Evolutionary conservation across 768 basidiomycete species (phyloP), one percentile per base, ranked within the genome.

Genomic region (Tulasnella sp.): DNA sequence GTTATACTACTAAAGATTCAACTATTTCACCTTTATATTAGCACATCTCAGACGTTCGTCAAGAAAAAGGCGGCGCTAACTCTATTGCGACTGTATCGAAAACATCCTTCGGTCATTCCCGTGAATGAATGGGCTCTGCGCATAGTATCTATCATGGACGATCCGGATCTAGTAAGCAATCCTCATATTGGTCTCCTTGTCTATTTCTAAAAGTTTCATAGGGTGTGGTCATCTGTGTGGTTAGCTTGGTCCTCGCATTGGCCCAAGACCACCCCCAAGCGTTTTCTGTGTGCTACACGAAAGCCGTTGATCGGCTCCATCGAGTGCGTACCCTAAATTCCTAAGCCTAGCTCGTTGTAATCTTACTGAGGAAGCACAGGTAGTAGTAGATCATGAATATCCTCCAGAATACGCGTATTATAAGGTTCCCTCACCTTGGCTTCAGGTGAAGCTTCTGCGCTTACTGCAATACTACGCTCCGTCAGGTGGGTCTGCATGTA

Each of bases 51-150:
- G 58, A 86, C 72, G 41, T 96, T 99, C 59, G 95, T 98, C 48
- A 92, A 91, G 72, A 99, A 99, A 70, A 99, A 99, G 65, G 93
- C 95, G 1, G 95, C 95, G 1, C 67, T 99, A 53, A 98, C 95
- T 0, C 66, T 98, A 25, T 73, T 99, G 25, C 75, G 95, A 45
- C 69, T 99, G 32, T 98, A 98, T 61, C 80, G 95, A 51, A 99
- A 99, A 64, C 90, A 95, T 61, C 88, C 91, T 3, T 84, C 86
- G 54, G 89, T 95, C 44, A 81, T 99, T 52, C 88, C 89, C 25
- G 87, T 86, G 0, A 78, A 76, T 15, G 95, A 98, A 62, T 99
- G 95, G 95, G 95, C 90, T 0, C 69, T 93, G 50, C 79, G 95
- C 37, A 87, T 99, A 51, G 79, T 98, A 1, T 81, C 90, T 10